These are phyloP conservation scores for Podaxis mareebaensis DNA, from an alignment of 768 basidiomycete genomes.

Conservation along the genomic window DNA sequence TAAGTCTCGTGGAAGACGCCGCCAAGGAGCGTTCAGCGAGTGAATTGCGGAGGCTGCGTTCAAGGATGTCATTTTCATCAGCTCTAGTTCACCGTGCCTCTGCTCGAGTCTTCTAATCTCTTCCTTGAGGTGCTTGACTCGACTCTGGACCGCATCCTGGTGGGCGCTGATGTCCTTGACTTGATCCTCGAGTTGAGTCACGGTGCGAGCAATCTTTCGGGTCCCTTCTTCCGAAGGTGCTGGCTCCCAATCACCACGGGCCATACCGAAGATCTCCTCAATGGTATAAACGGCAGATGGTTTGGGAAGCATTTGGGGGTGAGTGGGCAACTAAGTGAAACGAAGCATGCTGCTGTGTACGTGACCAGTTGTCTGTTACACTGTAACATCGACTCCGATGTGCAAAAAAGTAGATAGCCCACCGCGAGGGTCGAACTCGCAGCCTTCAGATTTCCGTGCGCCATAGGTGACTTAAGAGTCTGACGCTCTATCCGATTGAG, in stretches of 20 bases:
- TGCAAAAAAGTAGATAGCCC: slow-evolving; percentile 45
- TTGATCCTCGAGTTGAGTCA: neutral
- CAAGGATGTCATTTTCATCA: neutral
- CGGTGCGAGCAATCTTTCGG: neutral
- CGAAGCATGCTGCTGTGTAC: neutral
- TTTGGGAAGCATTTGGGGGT: neutral
- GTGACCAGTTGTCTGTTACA: too few species aligned
- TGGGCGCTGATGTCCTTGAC: neutral
- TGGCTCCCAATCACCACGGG: neutral
- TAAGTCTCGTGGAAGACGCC: neutral
- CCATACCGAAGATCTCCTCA: neutral
- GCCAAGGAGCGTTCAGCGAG: neutral
- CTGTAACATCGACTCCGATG: neutral
- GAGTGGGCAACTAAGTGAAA: neutral
- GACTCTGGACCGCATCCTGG: neutral
- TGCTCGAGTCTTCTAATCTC: neutral
- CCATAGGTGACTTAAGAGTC: slow-evolving; percentile 21
- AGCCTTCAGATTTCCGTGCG: slow-evolving; percentile 39
- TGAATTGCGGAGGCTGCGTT: neutral
- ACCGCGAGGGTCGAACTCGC: slow-evolving; percentile 86
- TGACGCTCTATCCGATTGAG: slow-evolving; percentile 65
- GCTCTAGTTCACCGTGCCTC: neutral
- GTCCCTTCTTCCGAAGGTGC: neutral
- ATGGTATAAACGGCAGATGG: neutral
- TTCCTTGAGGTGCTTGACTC: neutral